Evolutionary conservation across 1,284 basidiomycete genomes (phyloP).

Genomic region (Hortiboletus rubellus): DNA sequence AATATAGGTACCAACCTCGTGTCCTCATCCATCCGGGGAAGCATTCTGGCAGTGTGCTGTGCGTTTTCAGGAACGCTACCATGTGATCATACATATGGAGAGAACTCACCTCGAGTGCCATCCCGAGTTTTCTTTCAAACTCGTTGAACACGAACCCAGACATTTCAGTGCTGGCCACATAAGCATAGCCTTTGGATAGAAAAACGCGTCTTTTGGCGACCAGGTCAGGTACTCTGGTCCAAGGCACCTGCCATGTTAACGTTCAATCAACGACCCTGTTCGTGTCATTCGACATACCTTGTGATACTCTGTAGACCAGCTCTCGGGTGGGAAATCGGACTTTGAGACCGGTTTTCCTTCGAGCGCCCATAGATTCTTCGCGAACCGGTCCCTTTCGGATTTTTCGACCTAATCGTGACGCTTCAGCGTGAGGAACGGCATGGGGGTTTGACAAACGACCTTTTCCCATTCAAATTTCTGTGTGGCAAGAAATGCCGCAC

Average conservation of each 20-base stretch:
- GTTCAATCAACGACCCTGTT: neutral
- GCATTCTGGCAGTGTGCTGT: slow-evolving; percentile 81
- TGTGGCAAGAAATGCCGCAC: slow-evolving; percentile 71
- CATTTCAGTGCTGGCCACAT: slow-evolving; percentile 81
- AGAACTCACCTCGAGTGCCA: slow-evolving; percentile 72
- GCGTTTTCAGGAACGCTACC: slow-evolving; percentile 1
- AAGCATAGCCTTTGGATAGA: slow-evolving; percentile 84
- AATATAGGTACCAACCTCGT: slow-evolving; percentile 90
- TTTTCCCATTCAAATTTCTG: slow-evolving; percentile 78
- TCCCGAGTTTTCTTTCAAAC: slow-evolving; percentile 76
- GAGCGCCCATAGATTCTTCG: slow-evolving; percentile 50
- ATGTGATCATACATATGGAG: neutral
- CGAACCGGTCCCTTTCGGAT: slow-evolving; percentile 58
- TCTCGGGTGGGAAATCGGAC: neutral
- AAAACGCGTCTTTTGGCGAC: slow-evolving; percentile 85
- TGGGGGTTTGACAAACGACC: slow-evolving; percentile 42
- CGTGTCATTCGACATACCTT: slow-evolving; percentile 49
- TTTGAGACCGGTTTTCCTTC: slow-evolving; percentile 21
- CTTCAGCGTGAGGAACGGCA: slow-evolving; percentile 4
- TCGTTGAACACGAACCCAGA: slow-evolving; percentile 89
- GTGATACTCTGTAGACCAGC: slow-evolving; percentile 48
- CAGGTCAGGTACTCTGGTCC: slow-evolving; percentile 93
- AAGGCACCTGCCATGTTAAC: slow-evolving; percentile 50
- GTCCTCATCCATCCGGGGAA: slow-evolving; percentile 96
- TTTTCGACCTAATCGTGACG: slow-evolving; percentile 49